Conservation (phyloP, 192 early-diverging fungal genomes). For the Coemansia umbellata region DNA sequence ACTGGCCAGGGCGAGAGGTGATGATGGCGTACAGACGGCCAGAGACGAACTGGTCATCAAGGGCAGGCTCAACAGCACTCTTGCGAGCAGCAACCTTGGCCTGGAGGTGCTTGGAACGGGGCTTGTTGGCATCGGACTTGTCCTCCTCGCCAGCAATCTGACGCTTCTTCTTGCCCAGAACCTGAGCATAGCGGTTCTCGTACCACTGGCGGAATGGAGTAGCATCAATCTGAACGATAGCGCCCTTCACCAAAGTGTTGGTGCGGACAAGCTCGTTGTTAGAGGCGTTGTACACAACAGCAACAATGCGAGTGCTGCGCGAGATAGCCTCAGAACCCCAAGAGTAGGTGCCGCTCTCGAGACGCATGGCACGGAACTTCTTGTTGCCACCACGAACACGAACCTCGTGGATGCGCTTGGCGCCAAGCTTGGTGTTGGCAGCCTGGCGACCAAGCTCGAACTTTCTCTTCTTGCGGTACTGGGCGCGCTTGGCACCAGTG, state of each 20-base stretch:
- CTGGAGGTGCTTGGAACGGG: constrained; percentile 86
- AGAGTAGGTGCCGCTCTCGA: constrained; percentile 94
- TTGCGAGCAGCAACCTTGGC: constrained; percentile 86
- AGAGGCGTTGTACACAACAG: constrained; percentile 97
- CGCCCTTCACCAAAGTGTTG: constrained; percentile 98
- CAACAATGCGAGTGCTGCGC: constrained; percentile 93
- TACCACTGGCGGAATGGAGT: constrained; percentile 99
- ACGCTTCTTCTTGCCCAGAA: constrained; percentile 76
- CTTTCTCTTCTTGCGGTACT: constrained; percentile 99
- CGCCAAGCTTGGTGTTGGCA: constrained; percentile 96
- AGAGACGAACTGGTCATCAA: constrained; percentile 93
- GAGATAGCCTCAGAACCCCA: constrained; percentile 96
- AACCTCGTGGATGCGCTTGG: constrained; percentile 94
- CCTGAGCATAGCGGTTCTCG: constrained; percentile 92
- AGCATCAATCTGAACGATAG: constrained; percentile 96
- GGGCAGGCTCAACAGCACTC: constrained; percentile 78
- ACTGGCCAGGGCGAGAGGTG: constrained; percentile 95
- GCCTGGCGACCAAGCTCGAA: constrained; percentile 99
- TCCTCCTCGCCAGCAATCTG: constrained; percentile 42
- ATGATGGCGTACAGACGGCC: constrained; percentile 92
- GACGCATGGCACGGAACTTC: constrained; percentile 97
- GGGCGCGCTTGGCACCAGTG: constrained; percentile 98
- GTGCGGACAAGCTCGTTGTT: constrained; percentile 99
- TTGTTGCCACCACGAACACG: constrained; percentile 98
- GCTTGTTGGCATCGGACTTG: constrained; percentile 69